Evolutionary conservation across 1,139 yeast species (phyloP), one percentile per base, ranked within the genome.

Genomic region (Hemisphaericaspora subhashii): DNA sequence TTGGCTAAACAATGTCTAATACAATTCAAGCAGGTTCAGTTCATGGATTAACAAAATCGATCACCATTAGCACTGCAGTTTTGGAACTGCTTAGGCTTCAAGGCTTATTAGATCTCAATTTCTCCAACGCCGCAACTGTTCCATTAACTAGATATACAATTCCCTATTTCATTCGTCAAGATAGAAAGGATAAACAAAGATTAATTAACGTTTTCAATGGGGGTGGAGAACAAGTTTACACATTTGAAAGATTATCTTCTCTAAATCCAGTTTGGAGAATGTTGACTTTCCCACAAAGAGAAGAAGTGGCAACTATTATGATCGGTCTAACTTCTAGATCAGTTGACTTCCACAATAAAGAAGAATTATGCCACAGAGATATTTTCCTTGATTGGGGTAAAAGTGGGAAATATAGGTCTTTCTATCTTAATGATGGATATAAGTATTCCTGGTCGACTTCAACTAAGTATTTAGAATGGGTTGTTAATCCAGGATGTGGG

Each of bases 381-480:
- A 55, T 70, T 33, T 48, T 46, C 20, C 45, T 53, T 29, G 74
- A 68, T 39, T 51, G 59, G 37, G 64, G 72, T 10, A 44, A 65
- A 23, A 47, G 57, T 25, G 79, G 79, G 14, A 50, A 63, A 31
- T 51, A 53, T 44, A 63, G 66, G 46, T 59, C 62, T 16, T 80
- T 79, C 53, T 70, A 70, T 46, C 58, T 76, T 21, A 60, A 57
- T 36, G 81, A 77, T 48, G 85, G 84, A 1, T 64, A 68, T 35
- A 68, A 72, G 40, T 79, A 76, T 52, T 72, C 67, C 18, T 80
- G 86, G 86, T 62, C 74, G 3, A 61, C 76, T 24, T 69, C 75
- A 12, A 60, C 81, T 5, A 69, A 74, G 46, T 72, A 53, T 49
- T 64, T 80, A 35, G 84, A 79, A 52, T 66, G 67, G 36, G 66